A percentile compares a stretch with the other conserved stretches of the same genome.
Conservation (phyloP, 1,284 basidiomycete genomes). For the Cutaneotrichosporon cutaneum region DNA sequence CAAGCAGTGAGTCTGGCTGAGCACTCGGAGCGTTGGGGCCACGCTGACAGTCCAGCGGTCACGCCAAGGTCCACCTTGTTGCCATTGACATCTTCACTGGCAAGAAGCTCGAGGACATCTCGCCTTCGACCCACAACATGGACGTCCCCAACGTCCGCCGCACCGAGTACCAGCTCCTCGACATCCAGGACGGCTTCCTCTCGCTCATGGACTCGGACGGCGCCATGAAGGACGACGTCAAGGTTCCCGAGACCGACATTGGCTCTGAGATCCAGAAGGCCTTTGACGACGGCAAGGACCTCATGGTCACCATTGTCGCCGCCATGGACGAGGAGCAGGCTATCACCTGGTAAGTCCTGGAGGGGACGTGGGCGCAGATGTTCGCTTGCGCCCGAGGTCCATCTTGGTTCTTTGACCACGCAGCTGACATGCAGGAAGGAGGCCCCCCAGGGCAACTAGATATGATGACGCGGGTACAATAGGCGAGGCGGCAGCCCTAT, state of each 20-base stretch:
- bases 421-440: constrained; percentile 11
- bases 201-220: constrained; percentile 91
- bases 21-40: neutral
- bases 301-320: constrained; percentile 75
- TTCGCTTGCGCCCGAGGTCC: no score
- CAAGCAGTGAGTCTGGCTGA: constrained; percentile 63
- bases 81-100: constrained; percentile 91
- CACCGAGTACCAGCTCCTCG: constrained; percentile 88
- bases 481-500: constrained; percentile 1
- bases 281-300: constrained; percentile 85
- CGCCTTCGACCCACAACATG: constrained; percentile 74
- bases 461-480: constrained; percentile 6
- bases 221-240: constrained; percentile 88
- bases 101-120: constrained; percentile 98
- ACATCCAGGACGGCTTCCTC: constrained; percentile 85
- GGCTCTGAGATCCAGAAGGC: constrained; percentile 70
- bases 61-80: constrained; percentile 98
- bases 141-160: constrained; percentile 94
- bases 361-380: neutral
- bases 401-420: neutral
- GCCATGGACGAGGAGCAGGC: constrained; percentile 67
- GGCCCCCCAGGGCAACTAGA: constrained; percentile 5
- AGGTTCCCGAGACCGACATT: constrained; percentile 81
- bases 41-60: constrained; percentile 59
- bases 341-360: constrained; percentile 8